Evolutionary conservation across 805 yeast species (phyloP).

Genomic region (Cyberlindnera galapagoensis): DNA sequence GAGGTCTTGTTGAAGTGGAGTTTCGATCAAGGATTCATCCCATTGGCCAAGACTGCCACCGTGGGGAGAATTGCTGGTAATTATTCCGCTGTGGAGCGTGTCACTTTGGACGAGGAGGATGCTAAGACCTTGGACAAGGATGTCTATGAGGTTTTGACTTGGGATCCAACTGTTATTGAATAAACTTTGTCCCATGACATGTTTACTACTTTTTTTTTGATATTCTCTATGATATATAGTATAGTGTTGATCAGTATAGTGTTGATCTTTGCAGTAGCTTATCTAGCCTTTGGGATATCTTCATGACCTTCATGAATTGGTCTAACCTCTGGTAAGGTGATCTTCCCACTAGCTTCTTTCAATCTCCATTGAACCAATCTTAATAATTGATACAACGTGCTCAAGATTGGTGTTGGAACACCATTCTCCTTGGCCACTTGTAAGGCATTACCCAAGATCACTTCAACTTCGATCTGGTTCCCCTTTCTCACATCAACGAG

Average conservation of each 20-base stretch:
- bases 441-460: constrained; percentile 61
- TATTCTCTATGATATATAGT: no score
- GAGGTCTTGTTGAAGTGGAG: constrained; percentile 73
- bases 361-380: constrained; percentile 56
- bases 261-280: no score
- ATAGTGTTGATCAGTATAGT: no score
- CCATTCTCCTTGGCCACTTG: constrained; percentile 38
- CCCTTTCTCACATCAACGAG: constrained; percentile 58
- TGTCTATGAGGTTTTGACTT: constrained; percentile 15
- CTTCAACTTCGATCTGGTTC: constrained; percentile 66
- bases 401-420: constrained; percentile 55
- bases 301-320: constrained; percentile 25
- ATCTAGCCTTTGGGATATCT: constrained; percentile 4
- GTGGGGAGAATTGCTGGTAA: constrained; percentile 47
- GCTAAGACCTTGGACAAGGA: constrained; percentile 32
- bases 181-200: no score
- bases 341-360: constrained; percentile 47
- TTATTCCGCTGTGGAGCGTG: constrained; percentile 43
- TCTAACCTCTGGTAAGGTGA: constrained; percentile 37
- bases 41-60: constrained; percentile 61
- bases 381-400: constrained; percentile 50
- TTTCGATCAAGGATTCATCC: constrained; percentile 61
- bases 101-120: constrained; percentile 38
- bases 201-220: no score
- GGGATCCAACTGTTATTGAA: constrained; percentile 23